Base-by-base conservation (phyloP, 2,329 filamentous ascomycete species). In the Chaetomium sp. region DNA sequence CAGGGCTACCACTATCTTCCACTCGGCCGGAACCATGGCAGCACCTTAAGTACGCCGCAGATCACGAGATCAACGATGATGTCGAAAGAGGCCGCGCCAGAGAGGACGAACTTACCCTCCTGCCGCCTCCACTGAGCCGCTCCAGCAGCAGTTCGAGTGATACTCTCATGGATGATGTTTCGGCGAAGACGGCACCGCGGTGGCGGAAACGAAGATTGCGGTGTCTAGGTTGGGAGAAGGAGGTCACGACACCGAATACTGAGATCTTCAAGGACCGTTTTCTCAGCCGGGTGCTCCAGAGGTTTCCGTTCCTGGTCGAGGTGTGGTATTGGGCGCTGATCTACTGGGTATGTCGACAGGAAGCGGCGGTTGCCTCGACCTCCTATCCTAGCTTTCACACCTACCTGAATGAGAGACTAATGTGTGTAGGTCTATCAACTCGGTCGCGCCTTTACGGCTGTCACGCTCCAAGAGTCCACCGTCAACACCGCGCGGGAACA, bases 251-350 rank as follows among this genome's bases (percentile, higher is more conserved):
- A 14, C 84, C 85, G 2, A 85, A 87, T 67, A 86, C 84, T 1
- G 72, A 72, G 41, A 72, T 80, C 6, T 86, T 85, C 64, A 75
- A 78, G 60, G 76, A 80, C 58, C 78, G 80, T 47, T 70, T 85
- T 10, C 72, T 87, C 50, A 87, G 83, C 66, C 76, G 85, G 4
- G 62, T 89, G 38, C 75, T 89, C 11, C 76, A 76, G 55, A 85
- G 81, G 65, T 82, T 88, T 61, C 87, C 87, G 0, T 90, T 90
- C 66, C 69, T 89, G 34, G 83, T 84, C 1, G 87, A 90, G 69
- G 85, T 81, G 42, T 89, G 86, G 85, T 89, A 89, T 64, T 89
- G 86, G 86, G 81, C 83, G 2, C 71, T 88, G 59, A 84, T 89
- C 50, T 89, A 89, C 72, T 89, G 86, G 85, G 86, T 88, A 77